These are phyloP conservation scores for Sequoiadendron giganteum DNA, from an alignment of 75 land plant species.

Conservation along the genomic window DNA sequence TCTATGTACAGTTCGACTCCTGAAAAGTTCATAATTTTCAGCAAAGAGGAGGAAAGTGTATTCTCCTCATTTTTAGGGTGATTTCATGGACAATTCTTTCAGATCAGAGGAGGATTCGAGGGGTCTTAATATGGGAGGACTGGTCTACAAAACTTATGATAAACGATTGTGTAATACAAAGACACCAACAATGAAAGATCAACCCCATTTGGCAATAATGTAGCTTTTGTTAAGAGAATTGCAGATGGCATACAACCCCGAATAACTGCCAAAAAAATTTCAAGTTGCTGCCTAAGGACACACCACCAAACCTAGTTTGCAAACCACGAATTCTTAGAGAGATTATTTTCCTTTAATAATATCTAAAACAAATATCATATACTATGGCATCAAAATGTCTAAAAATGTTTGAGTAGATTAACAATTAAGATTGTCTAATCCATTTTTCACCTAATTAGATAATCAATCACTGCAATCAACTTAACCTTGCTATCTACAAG, in stretches of 20 bases:
- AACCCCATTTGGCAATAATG: slow-evolving; percentile 69
- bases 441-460: neutral
- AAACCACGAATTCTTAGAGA: slow-evolving; percentile 1
- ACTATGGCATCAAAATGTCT: neutral
- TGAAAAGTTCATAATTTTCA: no score
- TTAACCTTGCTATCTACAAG: neutral
- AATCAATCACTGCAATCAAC: neutral
- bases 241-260: slow-evolving; percentile 86
- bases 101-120: no score
- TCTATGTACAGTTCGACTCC: no score
- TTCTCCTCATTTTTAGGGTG: no score
- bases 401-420: neutral
- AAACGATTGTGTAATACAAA: no score
- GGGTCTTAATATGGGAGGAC: no score
- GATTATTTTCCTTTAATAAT: neutral
- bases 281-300: slow-evolving; percentile 62
- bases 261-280: slow-evolving; percentile 62
- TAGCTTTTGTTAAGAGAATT: slow-evolving; percentile 93
- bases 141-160: no score
- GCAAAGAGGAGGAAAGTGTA: no score
- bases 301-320: slow-evolving; percentile 95
- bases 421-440: neutral
- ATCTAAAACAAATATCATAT: neutral
- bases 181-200: slow-evolving; percentile 94
- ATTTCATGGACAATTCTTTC: no score